Evolutionary conservation across 106 monocot genomes (phyloP).

Genomic region (Gastrodia elata): DNA sequence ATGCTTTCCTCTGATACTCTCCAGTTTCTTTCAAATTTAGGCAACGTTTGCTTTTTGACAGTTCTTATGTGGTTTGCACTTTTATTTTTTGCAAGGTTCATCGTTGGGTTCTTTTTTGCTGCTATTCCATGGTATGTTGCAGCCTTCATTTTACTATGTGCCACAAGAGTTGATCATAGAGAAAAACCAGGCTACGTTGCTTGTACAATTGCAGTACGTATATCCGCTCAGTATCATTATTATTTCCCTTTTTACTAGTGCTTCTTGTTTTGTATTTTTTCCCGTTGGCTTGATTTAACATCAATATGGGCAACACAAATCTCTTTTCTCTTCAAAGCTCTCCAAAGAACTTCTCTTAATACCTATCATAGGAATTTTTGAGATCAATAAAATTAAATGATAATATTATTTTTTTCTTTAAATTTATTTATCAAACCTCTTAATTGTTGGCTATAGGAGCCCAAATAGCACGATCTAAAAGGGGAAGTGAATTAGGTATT

Average conservation of each 20-base stretch:
- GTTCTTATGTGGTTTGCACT: neutral
- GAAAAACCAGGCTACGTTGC: constrained; percentile 87
- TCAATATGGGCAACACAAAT: too few relatives aligned
- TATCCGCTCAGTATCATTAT: neutral
- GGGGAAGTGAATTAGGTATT: too few relatives aligned
- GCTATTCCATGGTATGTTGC: constrained; percentile 90
- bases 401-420: too few relatives aligned
- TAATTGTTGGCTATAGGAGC: too few relatives aligned
- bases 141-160: constrained; percentile 59
- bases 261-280: neutral
- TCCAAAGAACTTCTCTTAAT: too few relatives aligned
- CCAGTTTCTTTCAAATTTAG: neutral
- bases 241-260: neutral
- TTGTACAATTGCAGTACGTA: constrained; percentile 59
- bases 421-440: too few relatives aligned
- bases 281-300: neutral
- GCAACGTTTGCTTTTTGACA: neutral
- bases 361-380: too few relatives aligned
- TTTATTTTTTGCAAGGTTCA: constrained; percentile 43
- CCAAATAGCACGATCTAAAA: too few relatives aligned
- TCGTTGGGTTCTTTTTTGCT: constrained; percentile 73
- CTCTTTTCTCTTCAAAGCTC: too few relatives aligned
- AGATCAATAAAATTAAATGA: too few relatives aligned
- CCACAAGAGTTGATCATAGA: constrained; percentile 45
- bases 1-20: neutral